Evolutionary conservation across 1,139 yeast genomes (phyloP), one percentile per base, ranked within the genome.

Genomic region (Pichiaceae sp.): DNA sequence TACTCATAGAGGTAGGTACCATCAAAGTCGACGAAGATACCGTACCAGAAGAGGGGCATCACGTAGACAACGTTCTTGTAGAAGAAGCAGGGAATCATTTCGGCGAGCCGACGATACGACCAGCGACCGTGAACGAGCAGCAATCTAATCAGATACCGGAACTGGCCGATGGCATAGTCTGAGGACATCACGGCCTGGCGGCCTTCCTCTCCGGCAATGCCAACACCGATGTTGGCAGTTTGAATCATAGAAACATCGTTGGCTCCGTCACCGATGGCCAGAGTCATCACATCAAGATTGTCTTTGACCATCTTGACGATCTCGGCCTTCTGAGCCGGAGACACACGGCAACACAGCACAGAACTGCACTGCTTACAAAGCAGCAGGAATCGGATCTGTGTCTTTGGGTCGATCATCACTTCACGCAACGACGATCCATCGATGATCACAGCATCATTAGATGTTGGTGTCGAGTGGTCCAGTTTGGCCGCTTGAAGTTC

Each of bases 211-310:
- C 82, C 82, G 4, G 80, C 82, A 47, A 75, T 75, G 47, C 82
- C 82, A 33, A 75, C 72, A 38, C 82, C 82, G 33, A 75, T 72
- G 53, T 75, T 70, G 3, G 82, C 78, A 8, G 79, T 72, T 54
- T 75, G 82, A 45, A 75, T 75, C 82, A 75, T 75, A 7, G 82
- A 78, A 34, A 75, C 82, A 55, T 75, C 82, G 51, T 75, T 75
- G 17, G 82, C 79, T 43, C 82, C 82, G 56, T 75, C 82, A 29
- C 82, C 82, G 48, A 75, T 72, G 1, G 81, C 81, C 41, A 75
- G 63, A 1, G 82, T 75, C 77, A 75, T 74, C 26, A 62, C 81
- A 26, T 63, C 54, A 38, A 75, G 64, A 21, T 60, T 60, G 24
- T 63, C 55, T 46, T 73, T 75, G 4, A 75, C 81, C 53, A 72